Percentiles rank a stretch among this genome's conserved stretches.
phyloP scores from a whole-genome alignment of 139 green algal genomes.

The Chlorokybus atmophyticus region DNA sequence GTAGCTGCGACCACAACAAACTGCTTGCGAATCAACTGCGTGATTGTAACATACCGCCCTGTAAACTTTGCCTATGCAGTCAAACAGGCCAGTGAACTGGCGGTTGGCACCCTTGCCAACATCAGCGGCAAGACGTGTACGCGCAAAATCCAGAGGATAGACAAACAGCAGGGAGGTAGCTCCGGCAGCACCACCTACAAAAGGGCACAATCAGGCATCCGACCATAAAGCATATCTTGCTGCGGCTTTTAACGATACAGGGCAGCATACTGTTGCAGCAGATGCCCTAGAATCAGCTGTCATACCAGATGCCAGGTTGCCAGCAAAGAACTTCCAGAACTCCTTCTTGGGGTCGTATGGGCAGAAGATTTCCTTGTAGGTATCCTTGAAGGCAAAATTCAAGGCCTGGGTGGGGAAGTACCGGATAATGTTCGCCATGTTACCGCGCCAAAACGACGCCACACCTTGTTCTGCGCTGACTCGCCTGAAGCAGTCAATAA shows the following conservation, averaged over 20 bases:
- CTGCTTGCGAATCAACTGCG: too few relatives aligned
- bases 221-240: not conserved
- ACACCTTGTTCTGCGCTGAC: conserved; percentile 74
- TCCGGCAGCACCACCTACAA: conserved; percentile 57
- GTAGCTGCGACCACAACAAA: too few relatives aligned
- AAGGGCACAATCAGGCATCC: not conserved
- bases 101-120: conserved; percentile 46
- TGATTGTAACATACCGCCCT: too few relatives aligned
- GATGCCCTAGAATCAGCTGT: too few relatives aligned
- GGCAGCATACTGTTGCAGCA: too few relatives aligned
- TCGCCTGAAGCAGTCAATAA: conserved; percentile 84
- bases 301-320: conserved; percentile 93
- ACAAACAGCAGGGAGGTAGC: conserved; percentile 89
- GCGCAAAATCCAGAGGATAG: conserved; percentile 97
- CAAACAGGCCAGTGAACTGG: conserved; percentile 80
- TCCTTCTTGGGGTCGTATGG: conserved; percentile 60
- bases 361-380: conserved; percentile 95
- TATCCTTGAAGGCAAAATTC: conserved; percentile 99
- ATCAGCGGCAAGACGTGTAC: conserved; percentile 94
- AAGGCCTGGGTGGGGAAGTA: conserved; percentile 90
- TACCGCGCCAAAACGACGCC: conserved; percentile 89
- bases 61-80: conserved; percentile 77
- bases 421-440: conserved; percentile 89
- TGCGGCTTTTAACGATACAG: too few relatives aligned
- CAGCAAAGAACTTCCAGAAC: conserved; percentile 74